phyloP scores from a whole-genome alignment of 768 basidiomycete species.

The Naganishia antarctica region DNA sequence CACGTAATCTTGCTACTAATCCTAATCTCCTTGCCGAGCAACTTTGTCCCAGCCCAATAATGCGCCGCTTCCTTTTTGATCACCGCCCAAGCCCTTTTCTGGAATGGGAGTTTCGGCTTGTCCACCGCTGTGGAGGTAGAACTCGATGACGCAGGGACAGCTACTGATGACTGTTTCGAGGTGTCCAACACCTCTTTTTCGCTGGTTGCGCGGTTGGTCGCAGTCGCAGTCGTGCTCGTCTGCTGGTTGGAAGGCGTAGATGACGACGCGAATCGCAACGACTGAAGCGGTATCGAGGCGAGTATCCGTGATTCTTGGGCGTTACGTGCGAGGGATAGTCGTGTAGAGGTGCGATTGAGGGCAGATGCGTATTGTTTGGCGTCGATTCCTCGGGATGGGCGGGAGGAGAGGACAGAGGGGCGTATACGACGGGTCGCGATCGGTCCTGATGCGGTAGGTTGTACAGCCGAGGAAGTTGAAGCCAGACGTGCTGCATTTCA shows the following conservation, averaged over 20 bases:
- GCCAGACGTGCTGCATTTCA: neutral
- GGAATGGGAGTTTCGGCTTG: slow-evolving; percentile 36
- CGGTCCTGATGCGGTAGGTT: neutral
- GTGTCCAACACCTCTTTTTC: neutral
- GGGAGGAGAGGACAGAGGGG: neutral
- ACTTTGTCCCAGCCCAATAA: slow-evolving; percentile 94
- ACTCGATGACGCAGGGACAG: too few relatives aligned
- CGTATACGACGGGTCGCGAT: neutral
- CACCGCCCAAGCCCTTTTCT: slow-evolving; percentile 72
- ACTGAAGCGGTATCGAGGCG: slow-evolving; percentile 21
- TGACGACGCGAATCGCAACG: slow-evolving; percentile 24
- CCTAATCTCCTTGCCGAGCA: slow-evolving; percentile 87
- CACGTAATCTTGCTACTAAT: slow-evolving; percentile 82
- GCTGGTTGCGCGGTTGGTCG: neutral
- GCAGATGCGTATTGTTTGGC: slow-evolving; percentile 7
- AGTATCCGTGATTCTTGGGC: neutral
- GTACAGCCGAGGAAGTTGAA: neutral
- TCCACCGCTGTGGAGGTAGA: neutral
- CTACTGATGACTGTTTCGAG: slow-evolving; percentile 5
- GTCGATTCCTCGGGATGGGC: neutral
- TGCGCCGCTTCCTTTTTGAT: slow-evolving; percentile 93
- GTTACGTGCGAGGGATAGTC: neutral
- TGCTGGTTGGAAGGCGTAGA: slow-evolving; percentile 10
- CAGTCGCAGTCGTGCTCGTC: neutral
- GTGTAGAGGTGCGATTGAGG: neutral